Conservation (phyloP, 148 eudicot genomes). For the Nepenthes gracilis region DNA sequence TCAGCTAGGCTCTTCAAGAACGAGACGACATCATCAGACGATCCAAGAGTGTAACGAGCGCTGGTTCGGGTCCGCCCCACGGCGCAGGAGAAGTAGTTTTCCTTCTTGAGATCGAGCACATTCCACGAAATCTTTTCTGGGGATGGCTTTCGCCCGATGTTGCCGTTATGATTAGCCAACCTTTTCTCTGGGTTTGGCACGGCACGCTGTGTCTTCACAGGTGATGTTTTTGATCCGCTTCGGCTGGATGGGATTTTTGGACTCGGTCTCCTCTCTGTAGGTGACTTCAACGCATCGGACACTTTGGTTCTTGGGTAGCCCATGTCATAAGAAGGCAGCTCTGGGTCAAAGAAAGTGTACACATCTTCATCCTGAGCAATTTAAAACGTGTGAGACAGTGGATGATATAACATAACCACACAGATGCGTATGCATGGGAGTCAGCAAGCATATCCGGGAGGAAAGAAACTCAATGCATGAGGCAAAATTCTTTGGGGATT, state of each 20-base stretch:
- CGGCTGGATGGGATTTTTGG: constrained; percentile 38
- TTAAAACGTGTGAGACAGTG: not conserved
- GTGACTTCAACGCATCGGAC: constrained; percentile 34
- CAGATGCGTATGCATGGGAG: not conserved
- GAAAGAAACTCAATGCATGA: no score
- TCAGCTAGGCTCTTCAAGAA: constrained; percentile 47
- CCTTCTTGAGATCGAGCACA: constrained; percentile 82
- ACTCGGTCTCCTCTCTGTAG: constrained; percentile 42
- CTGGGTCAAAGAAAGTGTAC: constrained; percentile 94
- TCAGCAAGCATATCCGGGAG: no score
- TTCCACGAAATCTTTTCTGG: constrained; percentile 62
- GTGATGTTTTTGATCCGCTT: constrained; percentile 42
- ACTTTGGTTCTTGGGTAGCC: constrained; percentile 41
- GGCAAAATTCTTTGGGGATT: no score
- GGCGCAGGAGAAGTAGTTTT: constrained; percentile 87
- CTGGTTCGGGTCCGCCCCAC: constrained; percentile 82
- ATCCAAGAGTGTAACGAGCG: constrained; percentile 61
- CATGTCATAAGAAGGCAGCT: constrained; percentile 58
- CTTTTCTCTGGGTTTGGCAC: constrained; percentile 35
- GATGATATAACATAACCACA: not conserved
- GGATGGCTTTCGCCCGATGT: constrained; percentile 24
- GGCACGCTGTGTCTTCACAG: constrained; percentile 26
- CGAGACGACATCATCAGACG: constrained; percentile 73
- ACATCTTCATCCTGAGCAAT: constrained; percentile 76
- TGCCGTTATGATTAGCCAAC: constrained; percentile 14